Evolutionary conservation across 2,329 filamentous ascomycete genomes (phyloP), one percentile per base, ranked within the genome.

Genomic region (Cercospora sojina): DNA sequence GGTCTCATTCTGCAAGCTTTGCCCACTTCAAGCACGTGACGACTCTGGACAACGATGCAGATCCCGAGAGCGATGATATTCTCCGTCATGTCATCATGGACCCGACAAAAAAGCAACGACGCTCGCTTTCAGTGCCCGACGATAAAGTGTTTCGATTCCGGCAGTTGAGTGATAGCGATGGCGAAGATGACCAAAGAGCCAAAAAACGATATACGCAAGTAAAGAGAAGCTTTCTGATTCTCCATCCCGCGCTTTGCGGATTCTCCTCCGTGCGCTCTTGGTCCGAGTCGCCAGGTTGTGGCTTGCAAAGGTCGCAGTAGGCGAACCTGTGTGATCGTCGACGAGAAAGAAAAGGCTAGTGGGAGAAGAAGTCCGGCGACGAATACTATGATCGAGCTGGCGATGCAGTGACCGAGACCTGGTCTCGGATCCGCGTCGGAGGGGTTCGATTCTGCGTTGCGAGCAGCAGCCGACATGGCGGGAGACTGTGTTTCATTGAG

Each of bases 261-360:
- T 27, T 47, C 41, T 55, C 25, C 23, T 55, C n/a, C 29, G 2
- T n/a, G 10, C 18, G 3, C 20, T 27, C 35, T 16, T 31, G n/a
- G 20, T 47, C 13, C 23, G 32, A 25, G 58, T 60, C 23, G 20
- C 51, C 29, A 56, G 51, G 10, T 56, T 23, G 18, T 5, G 29
- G 59, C 7, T 18, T 18, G 59, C 43, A 61, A n/a, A 51, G 59
- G 20, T 51, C 25, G 27, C 59, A 61, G 59, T 51, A 35, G 20
- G 3, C 31, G 2, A 53, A 53, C 20, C 31, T 51, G 41, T 7
- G 6, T 12, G 23, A 51, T 49, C 13, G 41, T 49, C n/a, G 43
- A 53, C 13, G 25, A 16, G 16, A 61, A 29, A 3, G 59, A 53
- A 29, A 61, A 53, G 18, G 59, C 59, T n/a, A 51, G 12, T 29